Percentiles rank a stretch among this genome's conserved stretches.
Conservation (phyloP, 176 grass and related monocot genomes). For the Pharus latifolius region DNA sequence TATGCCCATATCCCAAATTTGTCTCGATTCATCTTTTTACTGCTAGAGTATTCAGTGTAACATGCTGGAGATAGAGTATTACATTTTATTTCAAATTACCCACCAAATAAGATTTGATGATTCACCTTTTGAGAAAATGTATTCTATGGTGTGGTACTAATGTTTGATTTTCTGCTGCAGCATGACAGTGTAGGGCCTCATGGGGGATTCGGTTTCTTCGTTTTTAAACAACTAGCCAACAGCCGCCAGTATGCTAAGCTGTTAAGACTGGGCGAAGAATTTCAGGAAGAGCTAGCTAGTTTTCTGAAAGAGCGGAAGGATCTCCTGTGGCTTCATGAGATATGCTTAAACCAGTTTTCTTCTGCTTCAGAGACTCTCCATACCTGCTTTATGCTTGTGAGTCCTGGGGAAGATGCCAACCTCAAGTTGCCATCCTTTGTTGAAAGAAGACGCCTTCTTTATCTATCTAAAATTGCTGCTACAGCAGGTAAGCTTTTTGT, state of each 20-base stretch:
- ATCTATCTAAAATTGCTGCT: constrained; percentile 95
- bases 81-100: background rate
- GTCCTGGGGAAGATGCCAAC: constrained; percentile 27
- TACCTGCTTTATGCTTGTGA: constrained; percentile 37
- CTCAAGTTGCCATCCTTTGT: constrained; percentile 32
- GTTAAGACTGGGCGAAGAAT: constrained; percentile 95
- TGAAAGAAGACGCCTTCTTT: constrained; percentile 78
- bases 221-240: constrained; percentile 67
- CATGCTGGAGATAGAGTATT: background rate
- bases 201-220: constrained; percentile 93
- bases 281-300: constrained; percentile 71
- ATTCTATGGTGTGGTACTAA: constrained; percentile 14
- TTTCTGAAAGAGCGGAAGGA: constrained; percentile 82
- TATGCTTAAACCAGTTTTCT: constrained; percentile 76
- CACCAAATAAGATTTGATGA: background rate
- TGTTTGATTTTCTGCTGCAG: constrained; percentile 49
- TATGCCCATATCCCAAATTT: background rate
- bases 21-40: background rate
- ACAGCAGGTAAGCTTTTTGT: constrained; percentile 63
- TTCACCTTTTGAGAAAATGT: constrained; percentile 2
- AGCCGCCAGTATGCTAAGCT: constrained; percentile 58
- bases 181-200: constrained; percentile 84
- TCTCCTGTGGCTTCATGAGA: constrained; percentile 85
- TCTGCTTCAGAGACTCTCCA: constrained; percentile 76
- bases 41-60: background rate